A percentile compares a stretch with the other conserved stretches of the same genome.
Evolutionary conservation across 371 early-diverging fungal genomes (phyloP).

Genomic region (Zopfochytrium polystomum): DNA sequence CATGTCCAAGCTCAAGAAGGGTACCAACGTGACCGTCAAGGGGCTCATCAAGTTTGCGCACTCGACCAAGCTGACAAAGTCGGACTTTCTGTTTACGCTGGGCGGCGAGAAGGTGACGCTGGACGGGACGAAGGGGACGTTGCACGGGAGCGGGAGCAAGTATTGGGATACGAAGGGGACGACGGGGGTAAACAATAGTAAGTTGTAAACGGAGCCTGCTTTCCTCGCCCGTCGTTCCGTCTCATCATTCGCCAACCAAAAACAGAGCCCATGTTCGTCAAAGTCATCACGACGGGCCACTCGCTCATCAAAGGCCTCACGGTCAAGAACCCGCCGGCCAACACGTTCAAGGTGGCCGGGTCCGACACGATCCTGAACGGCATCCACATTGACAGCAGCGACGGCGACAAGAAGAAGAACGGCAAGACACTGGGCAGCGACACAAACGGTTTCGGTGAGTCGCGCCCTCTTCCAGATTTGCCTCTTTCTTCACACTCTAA

Average conservation of each 20-base stretch:
- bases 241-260: not conserved
- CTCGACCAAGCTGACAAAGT: too few relatives aligned
- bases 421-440: too few relatives aligned
- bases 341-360: not conserved
- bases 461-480: too few relatives aligned
- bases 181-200: conserved; percentile 29
- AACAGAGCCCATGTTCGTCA: conserved; percentile 19
- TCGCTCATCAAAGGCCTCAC: conserved; percentile 20
- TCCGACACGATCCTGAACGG: too few relatives aligned
- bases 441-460: too few relatives aligned
- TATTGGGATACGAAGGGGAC: conserved; percentile 40
- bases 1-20: not conserved
- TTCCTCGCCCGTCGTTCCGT: not conserved
- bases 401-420: conserved; percentile 26
- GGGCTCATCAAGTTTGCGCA: too few relatives aligned
- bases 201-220: conserved; percentile 17
- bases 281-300: conserved; percentile 11
- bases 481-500: too few relatives aligned
- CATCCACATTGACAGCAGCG: conserved; percentile 32
- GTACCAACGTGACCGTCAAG: not conserved
- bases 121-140: not conserved
- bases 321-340: not conserved
- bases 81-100: too few relatives aligned
- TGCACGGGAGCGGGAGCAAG: conserved; percentile 5
- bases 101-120: not conserved